Base-by-base conservation (phyloP, 106 monocot genomes). In the Dactylorhiza incarnata region DNA sequence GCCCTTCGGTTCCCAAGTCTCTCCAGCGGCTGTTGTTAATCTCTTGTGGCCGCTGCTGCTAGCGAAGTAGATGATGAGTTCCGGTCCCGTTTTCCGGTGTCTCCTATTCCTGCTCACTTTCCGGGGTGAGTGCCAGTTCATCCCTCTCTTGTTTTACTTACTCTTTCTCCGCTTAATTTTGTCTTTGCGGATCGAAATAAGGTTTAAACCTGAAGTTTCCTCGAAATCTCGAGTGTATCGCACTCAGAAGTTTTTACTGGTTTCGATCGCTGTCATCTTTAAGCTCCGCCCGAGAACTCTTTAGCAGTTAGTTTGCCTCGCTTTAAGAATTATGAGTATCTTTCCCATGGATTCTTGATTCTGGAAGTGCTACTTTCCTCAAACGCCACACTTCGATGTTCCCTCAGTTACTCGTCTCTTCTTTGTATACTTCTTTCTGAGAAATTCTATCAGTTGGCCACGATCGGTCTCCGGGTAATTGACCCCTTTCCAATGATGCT, bases 1-100 rank as follows among this genome's bases (percentile, higher is more conserved):
- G 24, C 19, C 19, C 72, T 49, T 48, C 72, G 16, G 72, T 72
- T 72, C 72, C 23, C 69, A 69, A 69, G 45, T 0, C n/a, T 46
- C 45, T 0, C 45, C 69, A 14, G 45, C 45, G 43, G 69, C 4
- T 45, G 7, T 69, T 37, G 45, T 25, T 24, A 37, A 37, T 23
- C 49, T 44, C 72, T 22, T 45, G 69, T 70, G 45, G 14, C n/a
- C 45, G 43, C 15, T 46, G 45, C 5, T 45, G 45, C 69, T 19
- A 15, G 46, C 46, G 45, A 17, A 45, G n/a, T 15, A 44, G 72
- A 72, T 48, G 72, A 48, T 9, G 8, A 47, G 11, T 16, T 4
- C 6, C 10, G 23, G 48, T 4, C 5, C 72, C 22, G 48, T 48
- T 49, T 49, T 72, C 20, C 15, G 49, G 22, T 72, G 48, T n/a